phyloP scores from a whole-genome alignment of 2,329 filamentous ascomycete species.

The Claviceps maximensis region DNA sequence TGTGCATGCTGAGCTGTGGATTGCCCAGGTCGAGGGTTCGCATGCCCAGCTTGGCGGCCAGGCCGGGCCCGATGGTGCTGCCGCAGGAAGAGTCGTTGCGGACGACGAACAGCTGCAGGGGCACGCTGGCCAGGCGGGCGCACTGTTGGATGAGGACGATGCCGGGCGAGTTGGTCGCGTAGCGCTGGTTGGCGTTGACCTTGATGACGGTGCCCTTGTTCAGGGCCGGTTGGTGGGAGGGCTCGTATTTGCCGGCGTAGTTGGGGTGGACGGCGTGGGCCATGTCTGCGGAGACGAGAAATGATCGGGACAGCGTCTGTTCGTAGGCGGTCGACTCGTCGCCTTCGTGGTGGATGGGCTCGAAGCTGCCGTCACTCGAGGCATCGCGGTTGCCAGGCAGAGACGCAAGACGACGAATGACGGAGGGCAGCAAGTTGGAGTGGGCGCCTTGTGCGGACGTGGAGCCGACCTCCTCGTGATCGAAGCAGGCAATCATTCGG shows the following conservation, averaged over 20 bases:
- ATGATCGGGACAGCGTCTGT: slow-evolving; percentile 80
- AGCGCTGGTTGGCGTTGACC: slow-evolving; percentile 93
- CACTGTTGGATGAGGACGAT: slow-evolving; percentile 87
- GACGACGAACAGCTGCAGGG: slow-evolving; percentile 90
- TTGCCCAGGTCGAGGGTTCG: slow-evolving; percentile 88
- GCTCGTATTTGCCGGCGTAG: slow-evolving; percentile 83
- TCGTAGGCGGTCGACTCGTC: slow-evolving; percentile 75
- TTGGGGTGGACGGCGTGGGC: slow-evolving; percentile 94
- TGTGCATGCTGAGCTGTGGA: slow-evolving; percentile 92
- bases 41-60: slow-evolving; percentile 73
- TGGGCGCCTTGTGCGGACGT: slow-evolving; percentile 85
- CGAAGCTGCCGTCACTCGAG: slow-evolving; percentile 50
- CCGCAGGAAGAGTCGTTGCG: slow-evolving; percentile 91
- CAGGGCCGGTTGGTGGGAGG: slow-evolving; percentile 82
- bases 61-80: slow-evolving; percentile 95
- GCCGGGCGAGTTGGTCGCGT: slow-evolving; percentile 91
- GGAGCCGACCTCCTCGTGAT: slow-evolving; percentile 95
- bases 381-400: slow-evolving; percentile 53
- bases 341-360: slow-evolving; percentile 42
- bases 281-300: slow-evolving; percentile 95
- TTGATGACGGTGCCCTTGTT: slow-evolving; percentile 97
- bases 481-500: slow-evolving; percentile 86
- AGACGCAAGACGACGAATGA: slow-evolving; percentile 75
- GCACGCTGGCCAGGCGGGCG: slow-evolving; percentile 60
- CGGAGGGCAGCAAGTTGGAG: slow-evolving; percentile 78